Base-by-base conservation (phyloP, 208 protist genomes). In the Crithidia mellificae region DNA sequence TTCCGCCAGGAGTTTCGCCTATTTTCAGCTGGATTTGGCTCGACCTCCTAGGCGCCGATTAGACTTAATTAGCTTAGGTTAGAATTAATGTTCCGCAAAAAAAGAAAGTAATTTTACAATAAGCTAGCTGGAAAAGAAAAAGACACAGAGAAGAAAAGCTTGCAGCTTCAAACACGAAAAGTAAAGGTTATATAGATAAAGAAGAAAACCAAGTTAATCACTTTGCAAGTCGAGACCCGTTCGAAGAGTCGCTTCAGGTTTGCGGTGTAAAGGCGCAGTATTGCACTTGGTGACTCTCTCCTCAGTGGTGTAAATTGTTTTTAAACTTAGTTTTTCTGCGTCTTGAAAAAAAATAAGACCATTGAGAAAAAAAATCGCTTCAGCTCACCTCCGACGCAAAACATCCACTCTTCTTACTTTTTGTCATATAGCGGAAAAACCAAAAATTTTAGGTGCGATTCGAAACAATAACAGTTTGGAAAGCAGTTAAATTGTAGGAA, bases 11-110 rank as follows among this genome's bases (percentile, higher is more conserved):
- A 63, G 57, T 29, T 39, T 63, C 57, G 57, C 57, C 57, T 63
- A 63, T 63, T 63, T 63, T 63, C 57, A 63, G 39, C 57, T 63
- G 57, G 57, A 63, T 63, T 63, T 51, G 57, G 57, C 57, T 63
- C 57, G 4, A 41, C 29, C 57, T 52, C 57, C 57, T 29, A 49
- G 27, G 57, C 43, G 43, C 57, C 57, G 44, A 41, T 67, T 67
- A 38, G 32, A 8, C 8, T 46, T n/a, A 27, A 8, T 52, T 32
- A 36, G 12, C 2, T 65, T 65, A 64, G 3, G 24, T 44, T 54
- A 39, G 2, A 5, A 39, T 0, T 50, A 20, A 11, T 49, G 14
- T 29, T 51, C 6, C 9, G 2, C 0, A 50, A 68, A 46, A 39
- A 51, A 68, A 58, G 36, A 53, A 57, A 44, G 11, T n/a, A 64